Evolutionary conservation across 75 land plant genomes (phyloP), one percentile per base, ranked within the genome.

Genomic region (Adiantum capillusveneris): DNA sequence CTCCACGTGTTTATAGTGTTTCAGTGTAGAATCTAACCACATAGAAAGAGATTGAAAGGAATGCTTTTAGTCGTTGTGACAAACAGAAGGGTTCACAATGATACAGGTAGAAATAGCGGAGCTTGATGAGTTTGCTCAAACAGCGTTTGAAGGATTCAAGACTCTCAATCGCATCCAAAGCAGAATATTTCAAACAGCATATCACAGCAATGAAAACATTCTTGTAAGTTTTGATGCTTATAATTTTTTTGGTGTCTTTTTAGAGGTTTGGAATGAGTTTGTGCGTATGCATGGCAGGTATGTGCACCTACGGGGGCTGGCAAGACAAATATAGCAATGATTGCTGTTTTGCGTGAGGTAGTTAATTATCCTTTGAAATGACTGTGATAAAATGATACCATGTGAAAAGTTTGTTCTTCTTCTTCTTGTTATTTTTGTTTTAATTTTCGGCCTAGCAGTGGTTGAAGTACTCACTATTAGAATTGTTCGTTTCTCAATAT

Each of bases 251-350:
- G 25, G 29, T 22, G 6, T 56, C 29, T 17, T 24, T 56, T 22
- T 56, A 25, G 13, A 21, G 29, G 5, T 27, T 24, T 56, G 28
- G 11, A 17, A 11, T 51, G 6, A 17, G 13, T 6, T 57, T 25
- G 9, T 34, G 37, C 9, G 37, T 34, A 9, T 34, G 37, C 37
- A 59, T 24, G 14, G 14, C 62, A 95, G 99, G 99, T 95, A 34
- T 95, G 99, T 84, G 99, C 99, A 43, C 99, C 99, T 42, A 95
- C 99, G 41, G 99, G 99, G 46, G 99, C 99, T 74, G 99, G 99
- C 7, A 95, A 95, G 71, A 95, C 99, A n/a, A 95, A 95, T 63
- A 95, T 95, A 57, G 99, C 99, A 12, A 95, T 95, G 99, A 86
- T 95, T 37, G 64, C 99, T 42, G 72, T 95, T 64, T 58, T 95